These are phyloP conservation scores for Carex scoparia DNA, from an alignment of 176 grass and related monocot genomes.

Conservation along the genomic window DNA sequence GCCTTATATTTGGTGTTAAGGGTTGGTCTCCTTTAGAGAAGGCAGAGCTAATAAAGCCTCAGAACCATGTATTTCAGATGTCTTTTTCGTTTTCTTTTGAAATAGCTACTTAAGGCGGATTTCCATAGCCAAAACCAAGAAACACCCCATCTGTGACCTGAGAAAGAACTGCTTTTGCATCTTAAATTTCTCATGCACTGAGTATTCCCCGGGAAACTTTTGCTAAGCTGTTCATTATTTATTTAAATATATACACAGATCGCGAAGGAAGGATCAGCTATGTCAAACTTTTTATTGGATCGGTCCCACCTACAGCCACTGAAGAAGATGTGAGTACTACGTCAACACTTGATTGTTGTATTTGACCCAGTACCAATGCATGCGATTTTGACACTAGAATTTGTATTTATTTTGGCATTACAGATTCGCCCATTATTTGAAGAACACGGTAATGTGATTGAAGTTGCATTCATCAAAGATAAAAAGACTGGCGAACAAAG, in stretches of 20 bases:
- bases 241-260: slow-evolving; percentile 49
- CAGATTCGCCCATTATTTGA: slow-evolving; percentile 93
- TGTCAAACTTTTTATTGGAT: slow-evolving; percentile 97
- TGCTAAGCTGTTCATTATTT: background rate
- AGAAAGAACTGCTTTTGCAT: background rate
- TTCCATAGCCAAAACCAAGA: background rate
- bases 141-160: background rate
- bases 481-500: slow-evolving; percentile 92
- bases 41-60: background rate
- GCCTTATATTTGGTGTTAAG: background rate
- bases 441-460: slow-evolving; percentile 92
- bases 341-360: background rate
- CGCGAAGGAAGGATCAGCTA: slow-evolving; percentile 51
- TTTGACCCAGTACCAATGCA: background rate
- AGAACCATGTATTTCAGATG: background rate
- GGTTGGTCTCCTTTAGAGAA: background rate
- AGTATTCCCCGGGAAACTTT: background rate
- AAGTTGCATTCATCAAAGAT: slow-evolving; percentile 98
- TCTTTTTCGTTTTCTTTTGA: background rate
- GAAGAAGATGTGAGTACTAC: slow-evolving; percentile 78
- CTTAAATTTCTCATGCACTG: background rate
- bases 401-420: background rate
- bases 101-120: background rate
- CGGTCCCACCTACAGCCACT: slow-evolving; percentile 80
- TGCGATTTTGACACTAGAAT: background rate